A percentile compares a stretch with the other conserved stretches of the same genome.
Conservation (phyloP, 139 green algal genomes). For the Chlamydomonas sphaeroides region DNA sequence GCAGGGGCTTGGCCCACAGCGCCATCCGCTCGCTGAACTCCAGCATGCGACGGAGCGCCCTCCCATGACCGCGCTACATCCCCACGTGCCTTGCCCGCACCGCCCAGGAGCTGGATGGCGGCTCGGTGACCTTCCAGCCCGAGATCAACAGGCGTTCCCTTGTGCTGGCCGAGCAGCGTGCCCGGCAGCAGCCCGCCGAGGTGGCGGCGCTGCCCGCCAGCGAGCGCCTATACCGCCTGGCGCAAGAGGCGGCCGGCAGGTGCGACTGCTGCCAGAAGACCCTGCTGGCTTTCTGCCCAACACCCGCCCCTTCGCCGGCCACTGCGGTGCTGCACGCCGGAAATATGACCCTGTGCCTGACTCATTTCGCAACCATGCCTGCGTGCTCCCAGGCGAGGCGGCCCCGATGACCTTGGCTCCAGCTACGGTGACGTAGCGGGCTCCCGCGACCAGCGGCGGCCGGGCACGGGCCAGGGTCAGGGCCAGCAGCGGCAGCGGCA, state of each 20-base stretch:
- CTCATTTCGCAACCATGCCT: no score
- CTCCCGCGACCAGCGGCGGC: slow-evolving; percentile 17
- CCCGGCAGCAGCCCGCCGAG: slow-evolving; percentile 31
- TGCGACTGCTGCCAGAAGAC: no score
- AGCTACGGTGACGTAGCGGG: slow-evolving; percentile 1
- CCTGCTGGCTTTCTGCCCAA: no score
- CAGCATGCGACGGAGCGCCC: no score
- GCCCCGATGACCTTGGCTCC: not conserved
- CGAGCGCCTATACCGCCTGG: slow-evolving; percentile 37
- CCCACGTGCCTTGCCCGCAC: no score
- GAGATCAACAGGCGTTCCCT: slow-evolving; percentile 36
- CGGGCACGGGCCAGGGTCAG: not conserved
- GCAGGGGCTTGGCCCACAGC: no score
- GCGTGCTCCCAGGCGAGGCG: not conserved
- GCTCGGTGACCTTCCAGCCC: slow-evolving; percentile 42
- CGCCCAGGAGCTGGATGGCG: slow-evolving; percentile 39
- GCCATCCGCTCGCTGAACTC: no score
- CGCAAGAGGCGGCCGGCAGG: slow-evolving; percentile 1
- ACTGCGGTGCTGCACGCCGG: no score
- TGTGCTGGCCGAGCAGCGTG: slow-evolving; percentile 33
- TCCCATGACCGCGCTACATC: no score
- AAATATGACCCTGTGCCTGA: no score
- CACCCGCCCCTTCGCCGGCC: no score
- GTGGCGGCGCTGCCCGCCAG: slow-evolving; percentile 32
- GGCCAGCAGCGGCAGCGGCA: not conserved